Percentiles rank a stretch among this genome's conserved stretches.
Conservation (phyloP, 2,329 filamentous ascomycete genomes). For the Scleromitrula shiraiana region DNA sequence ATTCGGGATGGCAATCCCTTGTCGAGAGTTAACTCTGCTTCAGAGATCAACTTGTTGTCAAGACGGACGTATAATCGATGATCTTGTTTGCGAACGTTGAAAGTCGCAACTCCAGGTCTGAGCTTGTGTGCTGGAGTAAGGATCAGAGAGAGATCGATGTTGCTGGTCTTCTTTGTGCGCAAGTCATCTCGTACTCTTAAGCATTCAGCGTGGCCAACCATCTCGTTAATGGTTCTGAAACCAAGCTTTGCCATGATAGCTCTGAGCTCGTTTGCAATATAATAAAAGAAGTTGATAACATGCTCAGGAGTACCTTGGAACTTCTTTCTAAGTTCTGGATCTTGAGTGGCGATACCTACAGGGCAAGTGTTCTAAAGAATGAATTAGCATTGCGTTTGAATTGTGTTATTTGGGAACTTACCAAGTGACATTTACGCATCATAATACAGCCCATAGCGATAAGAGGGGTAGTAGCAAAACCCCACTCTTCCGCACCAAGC, state of each 20-base stretch:
- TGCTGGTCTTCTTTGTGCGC: slow-evolving; percentile 79
- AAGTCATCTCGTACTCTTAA: slow-evolving; percentile 84
- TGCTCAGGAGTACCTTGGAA: slow-evolving; percentile 90
- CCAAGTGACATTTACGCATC: slow-evolving; percentile 60
- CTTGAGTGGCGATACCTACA: slow-evolving; percentile 91
- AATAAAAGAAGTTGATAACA: slow-evolving; percentile 94
- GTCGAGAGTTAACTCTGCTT: slow-evolving; percentile 88
- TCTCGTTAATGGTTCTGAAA: slow-evolving; percentile 92
- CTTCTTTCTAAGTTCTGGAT: slow-evolving; percentile 89
- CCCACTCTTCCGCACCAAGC: slow-evolving; percentile 96
- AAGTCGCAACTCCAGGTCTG: slow-evolving; percentile 86
- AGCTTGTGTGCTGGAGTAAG: slow-evolving; percentile 94
- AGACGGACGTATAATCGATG: slow-evolving; percentile 87
- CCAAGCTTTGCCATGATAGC: slow-evolving; percentile 96
- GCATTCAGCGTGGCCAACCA: slow-evolving; percentile 87
- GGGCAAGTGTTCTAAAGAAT: slow-evolving; percentile 62
- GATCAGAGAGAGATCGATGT: slow-evolving; percentile 88
- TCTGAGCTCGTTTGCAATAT: slow-evolving; percentile 88
- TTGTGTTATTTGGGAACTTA: background rate
- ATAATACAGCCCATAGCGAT: slow-evolving; percentile 97
- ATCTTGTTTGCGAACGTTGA: slow-evolving; percentile 97
- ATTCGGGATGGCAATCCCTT: slow-evolving; percentile 90
- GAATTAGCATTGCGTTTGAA: slow-evolving; percentile 12
- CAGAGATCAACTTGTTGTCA: slow-evolving; percentile 94
- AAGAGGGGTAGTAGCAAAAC: slow-evolving; percentile 87